Percentiles rank a stretch among this genome's conserved stretches.
phyloP scores from a whole-genome alignment of 164 flowering plant genomes.

The Magnolia sinica region DNA sequence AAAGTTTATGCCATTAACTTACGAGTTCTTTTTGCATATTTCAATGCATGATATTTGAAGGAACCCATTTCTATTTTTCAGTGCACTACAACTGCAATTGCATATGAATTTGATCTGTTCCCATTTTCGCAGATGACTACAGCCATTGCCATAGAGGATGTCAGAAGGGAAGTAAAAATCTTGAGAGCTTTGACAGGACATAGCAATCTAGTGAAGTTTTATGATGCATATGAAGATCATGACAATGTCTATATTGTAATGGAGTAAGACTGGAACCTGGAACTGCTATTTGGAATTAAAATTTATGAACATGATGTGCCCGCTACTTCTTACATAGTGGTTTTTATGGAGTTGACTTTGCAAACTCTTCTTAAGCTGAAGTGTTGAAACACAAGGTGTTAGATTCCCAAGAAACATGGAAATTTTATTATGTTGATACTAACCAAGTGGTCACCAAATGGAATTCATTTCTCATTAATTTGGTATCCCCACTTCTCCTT shows the following conservation, averaged over 20 bases:
- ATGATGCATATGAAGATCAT: constrained; percentile 85
- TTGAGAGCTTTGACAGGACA: constrained; percentile 81
- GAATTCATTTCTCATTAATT: too few relatives aligned
- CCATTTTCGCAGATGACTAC: constrained; percentile 73
- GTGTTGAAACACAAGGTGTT: neutral
- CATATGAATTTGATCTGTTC: neutral
- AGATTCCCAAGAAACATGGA: neutral
- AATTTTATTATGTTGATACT: neutral
- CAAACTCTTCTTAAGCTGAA: neutral
- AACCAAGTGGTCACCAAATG: neutral
- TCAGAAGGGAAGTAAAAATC: constrained; percentile 88
- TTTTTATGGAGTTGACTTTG: neutral
- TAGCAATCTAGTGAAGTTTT: constrained; percentile 67
- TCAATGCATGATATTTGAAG: neutral
- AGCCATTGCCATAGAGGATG: constrained; percentile 94
- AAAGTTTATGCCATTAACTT: neutral
- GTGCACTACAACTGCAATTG: neutral
- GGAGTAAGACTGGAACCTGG: constrained; percentile 63
- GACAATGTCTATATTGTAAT: constrained; percentile 84
- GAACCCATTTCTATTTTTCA: neutral
- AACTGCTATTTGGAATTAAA: neutral
- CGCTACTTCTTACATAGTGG: neutral
- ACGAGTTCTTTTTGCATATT: neutral
- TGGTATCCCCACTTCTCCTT: too few relatives aligned
- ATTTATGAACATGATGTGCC: neutral